These are phyloP conservation scores for Urochloa ruziziensis DNA, from an alignment of 176 grass and related monocot genomes.

Conservation along the genomic window DNA sequence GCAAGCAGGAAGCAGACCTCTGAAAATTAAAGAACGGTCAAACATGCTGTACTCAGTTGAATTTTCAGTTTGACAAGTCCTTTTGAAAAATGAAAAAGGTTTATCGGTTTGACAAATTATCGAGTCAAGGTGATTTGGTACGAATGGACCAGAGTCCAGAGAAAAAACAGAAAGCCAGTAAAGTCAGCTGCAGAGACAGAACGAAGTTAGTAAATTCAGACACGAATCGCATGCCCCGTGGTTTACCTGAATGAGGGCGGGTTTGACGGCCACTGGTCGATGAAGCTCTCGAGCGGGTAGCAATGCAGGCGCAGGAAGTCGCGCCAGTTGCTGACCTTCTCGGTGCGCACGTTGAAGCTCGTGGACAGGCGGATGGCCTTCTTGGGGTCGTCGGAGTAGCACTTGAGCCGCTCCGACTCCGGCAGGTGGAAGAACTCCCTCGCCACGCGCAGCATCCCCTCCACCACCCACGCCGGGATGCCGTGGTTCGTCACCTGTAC, in stretches of 20 bases:
- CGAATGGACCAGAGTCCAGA: not conserved
- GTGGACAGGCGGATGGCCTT: slow-evolving; percentile 80
- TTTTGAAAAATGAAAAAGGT: not conserved
- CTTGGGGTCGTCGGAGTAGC: slow-evolving; percentile 84
- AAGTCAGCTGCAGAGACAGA: not conserved
- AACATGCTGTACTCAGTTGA: not conserved
- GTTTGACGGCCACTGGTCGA: slow-evolving; percentile 80
- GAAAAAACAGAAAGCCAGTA: not conserved
- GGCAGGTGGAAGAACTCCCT: slow-evolving; percentile 94
- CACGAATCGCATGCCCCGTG: not conserved
- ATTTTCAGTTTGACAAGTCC: not conserved
- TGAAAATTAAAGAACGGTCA: not conserved
- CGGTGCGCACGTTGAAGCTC: slow-evolving; percentile 89
- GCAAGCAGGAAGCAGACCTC: too few species aligned
- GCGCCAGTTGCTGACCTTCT: slow-evolving; percentile 86
- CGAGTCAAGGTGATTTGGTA: not conserved
- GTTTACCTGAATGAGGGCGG: slow-evolving; percentile 67
- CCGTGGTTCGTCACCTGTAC: slow-evolving; percentile 73
- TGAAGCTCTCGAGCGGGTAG: slow-evolving; percentile 72
- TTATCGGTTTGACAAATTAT: not conserved
- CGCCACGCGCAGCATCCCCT: slow-evolving; percentile 63
- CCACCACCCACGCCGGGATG: slow-evolving; percentile 50
- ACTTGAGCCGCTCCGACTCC: slow-evolving; percentile 84
- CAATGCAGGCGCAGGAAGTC: slow-evolving; percentile 90
- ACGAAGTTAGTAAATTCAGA: not conserved